Percentiles rank a stretch among this genome's conserved stretches.
Conservation (phyloP, 768 basidiomycete species). For the Mycena indigotica region DNA sequence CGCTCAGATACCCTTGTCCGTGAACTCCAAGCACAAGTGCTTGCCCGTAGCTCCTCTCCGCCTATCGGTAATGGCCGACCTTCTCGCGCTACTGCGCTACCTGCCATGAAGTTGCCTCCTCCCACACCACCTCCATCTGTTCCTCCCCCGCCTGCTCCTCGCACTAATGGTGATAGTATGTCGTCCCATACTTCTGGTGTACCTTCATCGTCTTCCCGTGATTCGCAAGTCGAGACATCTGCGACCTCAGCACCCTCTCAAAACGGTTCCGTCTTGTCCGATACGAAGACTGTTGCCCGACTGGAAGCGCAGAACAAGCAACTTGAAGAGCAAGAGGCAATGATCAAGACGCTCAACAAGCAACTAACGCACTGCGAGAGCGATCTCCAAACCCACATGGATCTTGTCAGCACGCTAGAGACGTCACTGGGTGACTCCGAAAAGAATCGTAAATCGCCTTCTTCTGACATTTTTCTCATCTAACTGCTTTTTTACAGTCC, state of each 20-base stretch:
- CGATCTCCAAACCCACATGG: conserved; percentile 90
- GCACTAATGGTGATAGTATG: conserved; percentile 56
- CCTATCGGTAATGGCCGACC: conserved; percentile 55
- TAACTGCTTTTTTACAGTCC: conserved; percentile 50
- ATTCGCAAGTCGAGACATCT: conserved; percentile 71
- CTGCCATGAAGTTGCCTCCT: conserved; percentile 79
- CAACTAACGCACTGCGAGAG: conserved; percentile 91
- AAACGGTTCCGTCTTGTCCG: conserved; percentile 42
- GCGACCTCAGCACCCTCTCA: conserved; percentile 57
- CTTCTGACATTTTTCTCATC: conserved; percentile 11
- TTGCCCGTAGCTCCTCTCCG: conserved; percentile 59
- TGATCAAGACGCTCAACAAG: conserved; percentile 94
- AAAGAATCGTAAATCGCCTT: conserved; percentile 74
- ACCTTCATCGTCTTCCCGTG: conserved; percentile 64
- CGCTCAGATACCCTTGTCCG: conserved; percentile 70
- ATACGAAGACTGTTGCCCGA: conserved; percentile 57
- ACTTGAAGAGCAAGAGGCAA: conserved; percentile 82
- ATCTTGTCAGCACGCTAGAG: conserved; percentile 83
- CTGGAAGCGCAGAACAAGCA: conserved; percentile 76
- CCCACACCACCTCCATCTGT: conserved; percentile 86
- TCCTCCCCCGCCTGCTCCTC: conserved; percentile 82
- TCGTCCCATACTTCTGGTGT: conserved; percentile 60
- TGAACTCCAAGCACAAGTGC: conserved; percentile 75
- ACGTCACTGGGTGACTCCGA: conserved; percentile 88
- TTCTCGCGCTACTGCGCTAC: conserved; percentile 58